These are phyloP conservation scores for Globisporangium heterothallicum DNA, from an alignment of 352 stramenopile genomes.

Conservation along the genomic window DNA sequence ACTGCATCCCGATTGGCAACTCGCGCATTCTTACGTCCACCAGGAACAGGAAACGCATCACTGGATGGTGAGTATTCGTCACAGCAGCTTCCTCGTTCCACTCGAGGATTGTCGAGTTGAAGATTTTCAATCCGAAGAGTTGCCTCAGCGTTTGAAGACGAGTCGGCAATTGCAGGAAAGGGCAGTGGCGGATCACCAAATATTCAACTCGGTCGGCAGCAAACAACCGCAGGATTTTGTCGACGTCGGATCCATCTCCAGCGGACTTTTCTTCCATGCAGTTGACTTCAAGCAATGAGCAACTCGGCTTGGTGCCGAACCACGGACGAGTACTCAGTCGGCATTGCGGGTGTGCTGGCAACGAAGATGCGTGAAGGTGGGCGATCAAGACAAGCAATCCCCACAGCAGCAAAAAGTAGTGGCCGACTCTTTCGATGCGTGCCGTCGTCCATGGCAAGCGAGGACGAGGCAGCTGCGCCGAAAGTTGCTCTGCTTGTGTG, in stretches of 20 bases:
- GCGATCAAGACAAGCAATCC: constrained; percentile 12
- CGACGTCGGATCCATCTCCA: constrained; percentile 15
- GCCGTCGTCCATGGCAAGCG: not conserved
- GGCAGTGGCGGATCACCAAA: constrained; percentile 25
- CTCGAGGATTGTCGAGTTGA: constrained; percentile 23
- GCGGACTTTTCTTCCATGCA: constrained; percentile 8
- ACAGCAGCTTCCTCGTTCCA: constrained; percentile 14
- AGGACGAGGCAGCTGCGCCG: not conserved
- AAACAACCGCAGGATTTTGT: constrained; percentile 11
- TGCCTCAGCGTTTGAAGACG: constrained; percentile 12
- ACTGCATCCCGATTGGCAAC: constrained; percentile 10
- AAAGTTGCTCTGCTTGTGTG: not conserved
- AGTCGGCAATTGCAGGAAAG: constrained; percentile 12
- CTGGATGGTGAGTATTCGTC: constrained; percentile 5
- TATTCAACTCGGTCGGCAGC: constrained; percentile 13
- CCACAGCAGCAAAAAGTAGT: constrained; percentile 15
- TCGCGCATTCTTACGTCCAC: constrained; percentile 10
- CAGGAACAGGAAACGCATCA: constrained; percentile 11
- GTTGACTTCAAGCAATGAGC: constrained; percentile 25
- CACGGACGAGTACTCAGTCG: constrained; percentile 21
- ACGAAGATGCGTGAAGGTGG: constrained; percentile 14
- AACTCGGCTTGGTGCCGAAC: constrained; percentile 15
- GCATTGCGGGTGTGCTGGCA: constrained; percentile 9
- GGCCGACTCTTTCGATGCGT: constrained; percentile 11
- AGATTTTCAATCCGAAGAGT: constrained; percentile 22